Evolutionary conservation across 257 asterid genomes (phyloP).

Genomic region (Asclepias syriaca): DNA sequence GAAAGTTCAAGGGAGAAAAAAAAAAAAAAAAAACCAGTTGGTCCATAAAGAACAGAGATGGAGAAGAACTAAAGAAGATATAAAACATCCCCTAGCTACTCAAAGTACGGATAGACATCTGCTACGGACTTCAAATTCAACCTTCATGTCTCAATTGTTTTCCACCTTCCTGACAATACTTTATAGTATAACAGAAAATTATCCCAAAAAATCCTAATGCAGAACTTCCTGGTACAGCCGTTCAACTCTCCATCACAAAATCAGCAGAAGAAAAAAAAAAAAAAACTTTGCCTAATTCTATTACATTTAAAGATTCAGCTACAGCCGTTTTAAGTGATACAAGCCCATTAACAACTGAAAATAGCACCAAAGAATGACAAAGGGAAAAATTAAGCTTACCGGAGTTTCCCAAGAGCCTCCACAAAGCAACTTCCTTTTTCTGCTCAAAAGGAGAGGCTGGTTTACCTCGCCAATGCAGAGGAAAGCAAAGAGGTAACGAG

Average conservation of each 20-base stretch:
- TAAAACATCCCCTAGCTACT: background rate
- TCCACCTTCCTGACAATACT: background rate
- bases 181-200: background rate
- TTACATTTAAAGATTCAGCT: background rate
- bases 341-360: background rate
- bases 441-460: background rate
- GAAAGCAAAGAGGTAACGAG: background rate
- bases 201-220: background rate
- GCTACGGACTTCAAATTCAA: background rate
- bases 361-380: background rate
- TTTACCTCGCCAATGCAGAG: background rate
- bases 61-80: background rate
- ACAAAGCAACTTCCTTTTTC: background rate
- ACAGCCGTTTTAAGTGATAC: background rate
- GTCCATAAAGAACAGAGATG: background rate
- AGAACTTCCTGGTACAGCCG: background rate
- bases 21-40: background rate
- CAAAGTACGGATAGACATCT: background rate
- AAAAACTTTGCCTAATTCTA: background rate
- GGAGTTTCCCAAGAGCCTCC: background rate
- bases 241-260: background rate
- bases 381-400: background rate
- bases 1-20: background rate
- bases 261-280: background rate
- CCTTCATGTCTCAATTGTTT: background rate